Base-by-base conservation (phyloP, 192 early-diverging fungal genomes). In the Coemansia sp. region DNA sequence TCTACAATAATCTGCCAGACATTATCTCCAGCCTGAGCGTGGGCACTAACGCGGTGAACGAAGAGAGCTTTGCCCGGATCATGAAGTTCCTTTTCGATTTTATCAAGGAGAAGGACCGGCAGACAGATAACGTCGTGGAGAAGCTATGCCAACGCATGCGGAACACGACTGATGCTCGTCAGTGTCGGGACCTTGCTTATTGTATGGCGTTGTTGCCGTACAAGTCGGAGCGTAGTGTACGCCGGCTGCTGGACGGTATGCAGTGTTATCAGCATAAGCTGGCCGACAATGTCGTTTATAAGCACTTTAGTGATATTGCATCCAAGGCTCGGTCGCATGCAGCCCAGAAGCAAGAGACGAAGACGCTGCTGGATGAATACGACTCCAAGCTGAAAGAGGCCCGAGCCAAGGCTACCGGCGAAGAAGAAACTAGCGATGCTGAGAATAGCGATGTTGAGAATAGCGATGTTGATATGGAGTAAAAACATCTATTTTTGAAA, bases 1-100 rank as follows among this genome's bases (percentile, higher is more conserved):
- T 99, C 16, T 99, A 99, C 81, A 99, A 99, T 75, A 99, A 99
- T 69, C 78, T 99, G 63, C 93, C 94, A 1, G 97, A 99, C 74
- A 98, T 98, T 37, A 95, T 98, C 64, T 90, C 87, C 60, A 96
- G 93, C 57, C 75, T 99, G 55, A 91, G 89, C 13, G 73, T 77
- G 26, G 82, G 81, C 42, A 61, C 80, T 6, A 68, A 64, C 54
- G 83, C 85, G 6, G 84, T 98, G 19, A 77, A 84, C 42, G 95
- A 99, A 68, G 86, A 87, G 28, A 79, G 79, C 33, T 98, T 95
- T 79, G 81, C 73, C 18, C 85, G 81, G 42, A 94, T 99, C 45
- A 96, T 99, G 91, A 87, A 90, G 63, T 97, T 93, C 78, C 65
- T 99, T 20, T 93, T 99, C 63, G 89, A 91, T 13, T 93, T 99